A percentile compares a stretch with the other conserved stretches of the same genome.
These are phyloP conservation scores for Colletotrichum lupini DNA, from an alignment of 2,329 filamentous ascomycete species.

Conservation along the genomic window DNA sequence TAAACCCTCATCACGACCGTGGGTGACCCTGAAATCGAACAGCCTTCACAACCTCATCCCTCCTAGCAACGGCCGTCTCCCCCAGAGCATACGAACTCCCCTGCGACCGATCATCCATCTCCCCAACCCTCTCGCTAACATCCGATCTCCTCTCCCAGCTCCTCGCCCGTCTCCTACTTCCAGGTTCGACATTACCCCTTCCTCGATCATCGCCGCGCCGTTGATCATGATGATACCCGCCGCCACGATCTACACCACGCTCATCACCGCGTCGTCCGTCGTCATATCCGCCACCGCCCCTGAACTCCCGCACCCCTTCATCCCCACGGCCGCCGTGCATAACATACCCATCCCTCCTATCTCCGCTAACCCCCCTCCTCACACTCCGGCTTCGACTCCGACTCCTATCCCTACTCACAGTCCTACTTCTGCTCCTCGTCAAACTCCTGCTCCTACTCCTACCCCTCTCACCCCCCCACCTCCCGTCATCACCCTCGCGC, in stretches of 20 bases:
- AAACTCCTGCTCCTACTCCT: neutral
- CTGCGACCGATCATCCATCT: slow-evolving; percentile 17
- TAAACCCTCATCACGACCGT: neutral
- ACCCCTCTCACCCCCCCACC: neutral
- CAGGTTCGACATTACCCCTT: neutral
- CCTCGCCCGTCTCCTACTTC: neutral
- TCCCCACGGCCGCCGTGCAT: slow-evolving; percentile 8
- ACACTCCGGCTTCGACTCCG: neutral
- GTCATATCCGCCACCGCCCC: neutral
- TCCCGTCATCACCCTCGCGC: neutral
- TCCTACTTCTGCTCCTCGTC: too few relatives aligned
- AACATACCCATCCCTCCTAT: neutral
- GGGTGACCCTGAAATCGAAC: neutral
- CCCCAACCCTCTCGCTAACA: slow-evolving; percentile 10
- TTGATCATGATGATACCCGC: neutral
- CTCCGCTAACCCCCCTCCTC: neutral
- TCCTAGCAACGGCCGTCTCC: neutral
- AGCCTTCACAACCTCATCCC: neutral
- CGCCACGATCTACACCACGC: neutral
- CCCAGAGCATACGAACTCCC: slow-evolving; percentile 11
- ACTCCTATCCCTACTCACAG: too few relatives aligned
- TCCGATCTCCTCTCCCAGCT: slow-evolving; percentile 24
- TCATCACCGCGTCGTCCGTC: neutral
- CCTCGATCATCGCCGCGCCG: neutral
- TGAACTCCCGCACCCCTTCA: neutral